Conservation (phyloP, 1,284 basidiomycete genomes). For the Ceratobasidium sp. region DNA sequence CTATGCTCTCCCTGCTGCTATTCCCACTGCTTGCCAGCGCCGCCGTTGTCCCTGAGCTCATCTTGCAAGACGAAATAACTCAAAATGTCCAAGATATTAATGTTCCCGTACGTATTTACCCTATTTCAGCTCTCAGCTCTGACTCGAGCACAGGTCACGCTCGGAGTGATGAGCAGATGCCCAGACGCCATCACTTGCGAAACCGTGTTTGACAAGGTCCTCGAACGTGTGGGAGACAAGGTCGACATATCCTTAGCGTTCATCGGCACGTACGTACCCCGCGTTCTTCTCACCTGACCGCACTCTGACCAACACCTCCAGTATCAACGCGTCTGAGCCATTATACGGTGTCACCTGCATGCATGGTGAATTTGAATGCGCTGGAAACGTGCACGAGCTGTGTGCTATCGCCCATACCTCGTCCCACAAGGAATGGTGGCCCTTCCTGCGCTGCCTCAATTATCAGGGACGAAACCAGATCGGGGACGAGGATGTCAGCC, state of each 20-base stretch:
- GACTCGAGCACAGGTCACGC: constrained; percentile 55
- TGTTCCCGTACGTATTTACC: constrained; percentile 35
- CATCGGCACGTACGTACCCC: constrained; percentile 74
- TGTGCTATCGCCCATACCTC: constrained; percentile 72
- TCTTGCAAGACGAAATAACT: constrained; percentile 7
- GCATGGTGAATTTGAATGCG: constrained; percentile 84
- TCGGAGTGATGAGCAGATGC: constrained; percentile 84
- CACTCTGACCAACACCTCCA: not conserved
- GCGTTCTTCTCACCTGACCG: constrained; percentile 46
- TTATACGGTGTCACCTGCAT: constrained; percentile 80
- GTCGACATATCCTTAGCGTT: constrained; percentile 78
- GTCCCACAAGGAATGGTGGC: constrained; percentile 69
- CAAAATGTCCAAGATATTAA: not conserved
- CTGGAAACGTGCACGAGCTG: constrained; percentile 88
- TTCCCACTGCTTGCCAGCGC: constrained; percentile 36
- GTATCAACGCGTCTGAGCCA: constrained; percentile 73
- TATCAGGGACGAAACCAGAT: constrained; percentile 73
- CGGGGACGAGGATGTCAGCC: constrained; percentile 74
- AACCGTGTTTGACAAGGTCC: constrained; percentile 78
- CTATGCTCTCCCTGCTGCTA: not conserved
- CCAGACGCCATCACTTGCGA: constrained; percentile 85
- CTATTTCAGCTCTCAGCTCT: constrained; percentile 11
- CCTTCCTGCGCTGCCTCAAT: constrained; percentile 81
- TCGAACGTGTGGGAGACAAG: constrained; percentile 72
- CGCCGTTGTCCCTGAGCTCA: constrained; percentile 20